phyloP scores from a whole-genome alignment of 306 rosid species.

The Elaeagnus macrophylla region DNA sequence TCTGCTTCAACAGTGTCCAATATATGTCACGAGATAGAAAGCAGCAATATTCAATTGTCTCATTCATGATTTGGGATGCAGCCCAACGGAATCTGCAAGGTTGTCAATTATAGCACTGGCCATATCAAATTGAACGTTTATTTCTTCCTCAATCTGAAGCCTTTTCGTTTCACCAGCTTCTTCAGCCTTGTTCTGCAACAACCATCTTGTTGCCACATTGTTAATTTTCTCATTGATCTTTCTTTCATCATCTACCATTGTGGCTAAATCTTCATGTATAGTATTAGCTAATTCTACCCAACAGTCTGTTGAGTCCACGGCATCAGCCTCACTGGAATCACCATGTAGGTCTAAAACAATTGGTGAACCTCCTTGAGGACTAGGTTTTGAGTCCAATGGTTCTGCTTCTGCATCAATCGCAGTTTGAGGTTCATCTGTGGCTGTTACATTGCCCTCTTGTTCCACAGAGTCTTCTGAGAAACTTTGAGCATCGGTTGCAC shows the following conservation, averaged over 20 bases:
- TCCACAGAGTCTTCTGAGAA: constrained; percentile 23
- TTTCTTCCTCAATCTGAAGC: too few species aligned
- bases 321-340: constrained; percentile 9
- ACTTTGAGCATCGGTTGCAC: constrained; percentile 13
- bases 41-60: too few species aligned
- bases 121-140: neutral
- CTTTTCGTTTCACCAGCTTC: constrained; percentile 1
- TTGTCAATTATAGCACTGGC: neutral
- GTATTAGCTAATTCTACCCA: constrained; percentile 15
- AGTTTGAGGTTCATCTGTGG: constrained; percentile 21
- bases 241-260: constrained; percentile 15
- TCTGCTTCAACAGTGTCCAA: too few species aligned
- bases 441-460: constrained; percentile 18
- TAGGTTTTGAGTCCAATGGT: constrained; percentile 15
- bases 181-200: neutral
- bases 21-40: too few species aligned
- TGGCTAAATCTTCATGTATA: constrained; percentile 8
- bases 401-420: constrained; percentile 13
- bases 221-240: constrained; percentile 9
- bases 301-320: neutral
- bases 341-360: constrained; percentile 1
- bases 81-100: too few species aligned
- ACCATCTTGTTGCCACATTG: constrained; percentile 12
- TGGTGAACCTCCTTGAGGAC: constrained; percentile 19
- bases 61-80: too few species aligned